Conservation (phyloP, 805 yeast genomes). For the Saccharomycopsis sp. region DNA sequence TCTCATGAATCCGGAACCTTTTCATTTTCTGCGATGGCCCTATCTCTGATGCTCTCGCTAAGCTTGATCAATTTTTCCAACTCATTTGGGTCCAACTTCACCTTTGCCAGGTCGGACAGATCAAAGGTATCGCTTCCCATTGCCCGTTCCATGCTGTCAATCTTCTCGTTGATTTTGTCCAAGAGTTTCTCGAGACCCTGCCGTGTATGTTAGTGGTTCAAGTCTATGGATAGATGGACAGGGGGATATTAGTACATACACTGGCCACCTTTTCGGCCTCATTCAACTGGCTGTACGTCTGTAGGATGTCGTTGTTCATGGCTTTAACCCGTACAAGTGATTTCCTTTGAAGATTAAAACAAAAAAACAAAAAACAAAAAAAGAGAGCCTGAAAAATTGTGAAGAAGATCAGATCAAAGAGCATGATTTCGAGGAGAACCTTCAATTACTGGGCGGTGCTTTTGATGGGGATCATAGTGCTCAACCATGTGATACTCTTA, state of each 20-base stretch:
- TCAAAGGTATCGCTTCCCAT: background rate
- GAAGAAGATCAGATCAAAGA: too few relatives aligned
- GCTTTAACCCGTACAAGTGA: background rate
- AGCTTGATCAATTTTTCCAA: background rate
- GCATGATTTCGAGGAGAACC: too few relatives aligned
- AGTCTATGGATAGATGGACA: background rate
- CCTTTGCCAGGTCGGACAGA: background rate
- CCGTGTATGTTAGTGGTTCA: too few relatives aligned
- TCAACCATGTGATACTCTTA: background rate
- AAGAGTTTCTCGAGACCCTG: slow-evolving; percentile 9
- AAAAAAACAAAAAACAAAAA: background rate
- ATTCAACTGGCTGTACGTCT: slow-evolving; percentile 49
- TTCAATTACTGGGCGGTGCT: too few relatives aligned
- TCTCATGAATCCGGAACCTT: background rate
- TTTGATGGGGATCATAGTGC: background rate
- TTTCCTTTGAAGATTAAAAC: background rate
- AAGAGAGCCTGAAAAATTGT: background rate
- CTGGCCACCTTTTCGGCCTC: slow-evolving; percentile 63
- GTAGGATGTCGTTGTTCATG: slow-evolving; percentile 34
- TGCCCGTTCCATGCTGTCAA: background rate
- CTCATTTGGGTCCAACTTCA: background rate
- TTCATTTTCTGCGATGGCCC: background rate
- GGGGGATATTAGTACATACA: slow-evolving; percentile 21
- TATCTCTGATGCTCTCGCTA: background rate
- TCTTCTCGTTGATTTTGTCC: slow-evolving; percentile 7